phyloP scores from a whole-genome alignment of 352 stramenopile genomes.

The Globisporangium middletonii region DNA sequence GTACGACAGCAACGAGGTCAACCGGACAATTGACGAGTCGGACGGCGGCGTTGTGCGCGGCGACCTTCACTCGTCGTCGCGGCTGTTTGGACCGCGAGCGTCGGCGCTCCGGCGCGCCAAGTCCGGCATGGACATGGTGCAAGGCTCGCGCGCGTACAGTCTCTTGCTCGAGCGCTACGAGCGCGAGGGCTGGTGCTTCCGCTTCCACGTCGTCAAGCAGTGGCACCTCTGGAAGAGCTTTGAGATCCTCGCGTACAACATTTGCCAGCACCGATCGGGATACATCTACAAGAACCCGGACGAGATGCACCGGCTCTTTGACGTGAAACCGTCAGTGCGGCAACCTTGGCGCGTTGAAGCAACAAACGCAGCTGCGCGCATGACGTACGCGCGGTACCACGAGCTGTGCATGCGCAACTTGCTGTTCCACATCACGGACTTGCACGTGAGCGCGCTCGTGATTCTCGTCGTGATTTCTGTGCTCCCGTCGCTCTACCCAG shows the following conservation, averaged over 20 bases:
- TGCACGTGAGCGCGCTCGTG: conserved; percentile 73
- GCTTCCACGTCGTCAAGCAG: conserved; percentile 75
- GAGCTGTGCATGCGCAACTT: conserved; percentile 84
- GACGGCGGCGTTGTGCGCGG: conserved; percentile 19
- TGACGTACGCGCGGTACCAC: conserved; percentile 73
- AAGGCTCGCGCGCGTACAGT: conserved; percentile 65
- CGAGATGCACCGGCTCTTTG: conserved; percentile 82
- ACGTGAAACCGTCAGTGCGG: conserved; percentile 20
- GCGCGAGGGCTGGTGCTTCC: conserved; percentile 75
- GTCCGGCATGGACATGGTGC: conserved; percentile 74
- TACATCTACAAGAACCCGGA: conserved; percentile 88
- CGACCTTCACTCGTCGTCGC: conserved; percentile 5
- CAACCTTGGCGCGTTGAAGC: neutral
- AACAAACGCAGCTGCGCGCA: conserved; percentile 16
- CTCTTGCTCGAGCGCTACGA: conserved; percentile 72
- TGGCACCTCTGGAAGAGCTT: conserved; percentile 87
- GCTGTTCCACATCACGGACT: conserved; percentile 72
- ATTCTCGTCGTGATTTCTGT: conserved; percentile 70
- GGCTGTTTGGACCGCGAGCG: conserved; percentile 9
- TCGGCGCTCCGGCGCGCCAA: conserved; percentile 28
- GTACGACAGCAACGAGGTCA: conserved; percentile 15
- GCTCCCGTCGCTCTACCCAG: conserved; percentile 54
- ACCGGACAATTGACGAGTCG: conserved; percentile 18
- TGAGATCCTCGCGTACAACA: conserved; percentile 85
- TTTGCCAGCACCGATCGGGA: conserved; percentile 78